Evolutionary conservation across 2,329 filamentous ascomycete species (phyloP).

Genomic region (Exophiala bonariae): DNA sequence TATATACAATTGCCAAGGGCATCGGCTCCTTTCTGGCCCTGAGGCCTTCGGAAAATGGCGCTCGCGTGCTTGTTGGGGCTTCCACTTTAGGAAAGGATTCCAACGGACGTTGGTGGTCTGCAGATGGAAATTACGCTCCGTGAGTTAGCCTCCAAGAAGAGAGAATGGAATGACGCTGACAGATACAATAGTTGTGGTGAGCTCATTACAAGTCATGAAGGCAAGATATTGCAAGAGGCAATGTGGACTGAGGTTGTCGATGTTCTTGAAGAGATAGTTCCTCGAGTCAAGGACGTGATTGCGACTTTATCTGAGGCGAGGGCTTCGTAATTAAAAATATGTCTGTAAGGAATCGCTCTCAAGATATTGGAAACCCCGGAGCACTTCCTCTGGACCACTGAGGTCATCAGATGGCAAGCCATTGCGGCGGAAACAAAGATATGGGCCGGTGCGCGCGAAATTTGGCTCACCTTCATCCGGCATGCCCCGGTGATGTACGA

Average conservation of each 20-base stretch:
- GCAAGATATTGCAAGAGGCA: constrained; percentile 35
- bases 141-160: constrained; percentile 4
- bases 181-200: constrained; percentile 6
- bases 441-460: too few relatives aligned
- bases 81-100: constrained; percentile 42
- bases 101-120: constrained; percentile 44
- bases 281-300: too few relatives aligned
- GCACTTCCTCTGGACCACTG: too few relatives aligned
- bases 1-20: constrained; percentile 31
- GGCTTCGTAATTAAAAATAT: too few relatives aligned
- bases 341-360: too few relatives aligned
- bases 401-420: too few relatives aligned
- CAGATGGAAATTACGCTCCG: constrained; percentile 30
- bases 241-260: constrained; percentile 42
- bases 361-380: too few relatives aligned
- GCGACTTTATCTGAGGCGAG: too few relatives aligned
- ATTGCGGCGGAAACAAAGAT: too few relatives aligned
- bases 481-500: too few relatives aligned
- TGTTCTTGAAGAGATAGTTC: constrained; percentile 25
- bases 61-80: constrained; percentile 44
- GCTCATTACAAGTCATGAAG: constrained; percentile 27
- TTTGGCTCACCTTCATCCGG: too few relatives aligned
- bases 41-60: constrained; percentile 44
- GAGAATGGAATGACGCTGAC: neutral
- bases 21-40: constrained; percentile 40